These are phyloP conservation scores for Oryza meyeriana DNA, from an alignment of 176 grass and related monocot species.

Conservation along the genomic window DNA sequence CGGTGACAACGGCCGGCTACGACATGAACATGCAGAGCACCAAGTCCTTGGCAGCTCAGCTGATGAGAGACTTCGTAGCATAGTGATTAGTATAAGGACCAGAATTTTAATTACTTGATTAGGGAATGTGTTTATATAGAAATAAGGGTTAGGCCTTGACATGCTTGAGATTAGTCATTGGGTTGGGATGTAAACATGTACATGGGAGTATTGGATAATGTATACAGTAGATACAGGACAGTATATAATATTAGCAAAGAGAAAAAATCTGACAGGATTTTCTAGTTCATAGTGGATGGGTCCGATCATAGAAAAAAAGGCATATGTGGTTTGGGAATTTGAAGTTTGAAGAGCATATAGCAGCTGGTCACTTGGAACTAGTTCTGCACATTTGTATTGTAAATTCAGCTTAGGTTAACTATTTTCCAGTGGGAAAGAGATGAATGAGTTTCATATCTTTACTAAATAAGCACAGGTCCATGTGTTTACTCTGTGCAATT, in stretches of 20 bases:
- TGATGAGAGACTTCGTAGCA: constrained; percentile 66
- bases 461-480: too few relatives aligned
- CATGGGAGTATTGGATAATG: constrained; percentile 27
- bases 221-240: constrained; percentile 28
- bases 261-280: constrained; percentile 20
- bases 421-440: not conserved
- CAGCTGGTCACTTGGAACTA: not conserved
- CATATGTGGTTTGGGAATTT: constrained; percentile 15
- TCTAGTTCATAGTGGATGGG: constrained; percentile 12
- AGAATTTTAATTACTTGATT: constrained; percentile 9
- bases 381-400: not conserved
- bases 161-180: constrained; percentile 32
- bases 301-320: not conserved
- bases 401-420: not conserved
- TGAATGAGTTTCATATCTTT: not conserved
- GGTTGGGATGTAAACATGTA: constrained; percentile 34
- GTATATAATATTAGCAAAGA: not conserved
- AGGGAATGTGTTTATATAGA: constrained; percentile 48
- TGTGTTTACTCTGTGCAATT: too few relatives aligned
- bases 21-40: constrained; percentile 64
- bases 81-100: not conserved
- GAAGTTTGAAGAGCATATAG: not conserved
- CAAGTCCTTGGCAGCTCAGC: constrained; percentile 61
- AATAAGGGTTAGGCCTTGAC: constrained; percentile 23
- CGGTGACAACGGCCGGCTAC: constrained; percentile 33